These are phyloP conservation scores for Lactarius hatsudake DNA, from an alignment of 768 basidiomycete genomes.

Conservation along the genomic window DNA sequence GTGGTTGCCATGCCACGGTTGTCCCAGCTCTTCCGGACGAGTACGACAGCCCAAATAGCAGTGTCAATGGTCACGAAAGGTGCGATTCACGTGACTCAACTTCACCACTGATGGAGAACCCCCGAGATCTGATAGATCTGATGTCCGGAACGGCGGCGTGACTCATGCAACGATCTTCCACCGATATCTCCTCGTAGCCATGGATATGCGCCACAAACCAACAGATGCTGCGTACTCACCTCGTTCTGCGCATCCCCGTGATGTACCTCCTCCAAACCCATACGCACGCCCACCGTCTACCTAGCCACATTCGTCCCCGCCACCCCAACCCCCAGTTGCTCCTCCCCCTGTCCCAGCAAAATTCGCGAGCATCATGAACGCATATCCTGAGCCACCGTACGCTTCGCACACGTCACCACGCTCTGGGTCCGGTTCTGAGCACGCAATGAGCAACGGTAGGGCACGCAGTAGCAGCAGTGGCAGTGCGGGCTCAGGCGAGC, in stretches of 20 bases:
- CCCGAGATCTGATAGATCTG: conserved; percentile 22
- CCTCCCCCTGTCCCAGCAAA: conserved; percentile 46
- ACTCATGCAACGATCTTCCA: conserved; percentile 20
- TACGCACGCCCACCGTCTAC: conserved; percentile 9
- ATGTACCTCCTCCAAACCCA: conserved; percentile 19
- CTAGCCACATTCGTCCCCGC: conserved; percentile 31
- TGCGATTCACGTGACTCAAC: conserved; percentile 20
- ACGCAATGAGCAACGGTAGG: conserved; percentile 29
- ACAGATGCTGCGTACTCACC: conserved; percentile 22
- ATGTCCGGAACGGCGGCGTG: conserved; percentile 22
- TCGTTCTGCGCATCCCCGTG: conserved; percentile 17
- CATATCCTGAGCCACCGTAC: conserved; percentile 47
- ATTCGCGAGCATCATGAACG: conserved; percentile 70
- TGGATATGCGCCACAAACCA: conserved; percentile 17
- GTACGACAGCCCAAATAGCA: conserved; percentile 45
- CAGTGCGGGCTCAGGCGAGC: conserved; percentile 23
- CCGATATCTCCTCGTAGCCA: conserved; percentile 24
- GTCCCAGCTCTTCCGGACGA: conserved; percentile 79
- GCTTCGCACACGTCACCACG: conserved; percentile 29
- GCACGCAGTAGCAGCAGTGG: conserved; percentile 21
- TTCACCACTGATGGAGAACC: conserved; percentile 16
- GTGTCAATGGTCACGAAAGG: conserved; percentile 26
- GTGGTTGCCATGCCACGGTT: conserved; percentile 79
- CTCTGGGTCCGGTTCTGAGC: conserved; percentile 34
- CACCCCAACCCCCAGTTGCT: conserved; percentile 31